Percentiles rank a stretch among this genome's conserved stretches.
These are phyloP conservation scores for Solanum hybrid DNA, from an alignment of 305 asterid species.

Conservation along the genomic window DNA sequence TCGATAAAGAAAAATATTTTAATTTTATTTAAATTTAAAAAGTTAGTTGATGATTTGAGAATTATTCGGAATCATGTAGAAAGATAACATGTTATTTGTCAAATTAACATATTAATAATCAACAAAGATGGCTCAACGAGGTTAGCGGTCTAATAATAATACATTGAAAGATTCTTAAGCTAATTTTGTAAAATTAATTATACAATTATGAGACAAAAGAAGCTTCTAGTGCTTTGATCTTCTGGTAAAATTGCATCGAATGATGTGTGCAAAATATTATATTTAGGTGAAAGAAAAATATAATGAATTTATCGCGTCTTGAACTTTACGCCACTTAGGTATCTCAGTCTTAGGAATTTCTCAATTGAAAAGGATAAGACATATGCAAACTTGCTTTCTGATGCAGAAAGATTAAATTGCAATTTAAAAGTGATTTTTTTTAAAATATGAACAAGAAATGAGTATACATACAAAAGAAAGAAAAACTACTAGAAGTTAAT, in stretches of 20 bases:
- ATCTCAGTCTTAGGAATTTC: background rate
- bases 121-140: background rate
- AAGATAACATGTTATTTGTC: background rate
- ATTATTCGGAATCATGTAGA: background rate
- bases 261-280: background rate
- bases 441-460: background rate
- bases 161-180: background rate
- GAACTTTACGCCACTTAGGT: too few species aligned
- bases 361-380: background rate
- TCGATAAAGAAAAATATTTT: background rate
- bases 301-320: too few species aligned
- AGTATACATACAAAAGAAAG: background rate
- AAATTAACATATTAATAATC: background rate
- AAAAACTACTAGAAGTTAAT: background rate
- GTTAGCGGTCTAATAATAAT: background rate
- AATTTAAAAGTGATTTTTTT: background rate
- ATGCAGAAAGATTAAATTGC: background rate
- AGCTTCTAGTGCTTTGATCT: background rate
- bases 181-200: background rate
- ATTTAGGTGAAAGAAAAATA: too few species aligned
- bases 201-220: background rate
- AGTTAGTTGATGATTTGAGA: background rate
- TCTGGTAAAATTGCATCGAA: background rate
- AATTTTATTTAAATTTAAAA: too few species aligned
- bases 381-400: background rate